These are phyloP conservation scores for Cyclocybe aegerita DNA, from an alignment of 768 basidiomycete genomes.

Conservation along the genomic window DNA sequence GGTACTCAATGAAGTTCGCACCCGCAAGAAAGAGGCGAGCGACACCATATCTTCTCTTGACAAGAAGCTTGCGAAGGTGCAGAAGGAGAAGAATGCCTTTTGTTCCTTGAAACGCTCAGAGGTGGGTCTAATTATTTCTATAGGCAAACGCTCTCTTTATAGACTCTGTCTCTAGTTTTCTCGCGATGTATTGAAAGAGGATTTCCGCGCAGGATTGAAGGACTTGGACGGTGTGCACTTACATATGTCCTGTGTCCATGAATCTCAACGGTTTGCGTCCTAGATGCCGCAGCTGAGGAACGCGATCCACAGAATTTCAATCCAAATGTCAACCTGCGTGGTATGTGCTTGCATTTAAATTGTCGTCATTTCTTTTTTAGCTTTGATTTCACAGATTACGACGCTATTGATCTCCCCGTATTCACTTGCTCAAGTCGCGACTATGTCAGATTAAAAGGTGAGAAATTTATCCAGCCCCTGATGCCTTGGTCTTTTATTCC, in stretches of 20 bases:
- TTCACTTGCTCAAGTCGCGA: conserved; percentile 63
- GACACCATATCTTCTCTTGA: conserved; percentile 34
- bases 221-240: conserved; percentile 50
- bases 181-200: conserved; percentile 54
- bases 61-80: conserved; percentile 42
- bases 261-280: background rate
- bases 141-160: background rate
- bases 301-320: conserved; percentile 58
- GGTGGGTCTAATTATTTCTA: conserved; percentile 26
- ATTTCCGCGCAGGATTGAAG: conserved; percentile 58
- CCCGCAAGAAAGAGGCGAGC: conserved; percentile 31
- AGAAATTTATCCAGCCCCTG: background rate
- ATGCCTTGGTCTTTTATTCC: background rate
- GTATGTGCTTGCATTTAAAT: conserved; percentile 26
- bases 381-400: conserved; percentile 44
- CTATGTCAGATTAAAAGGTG: conserved; percentile 56
- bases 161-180: conserved; percentile 41
- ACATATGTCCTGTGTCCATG: background rate
- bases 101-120: conserved; percentile 59
- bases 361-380: background rate
- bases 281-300: conserved; percentile 57
- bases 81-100: conserved; percentile 62
- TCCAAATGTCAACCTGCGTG: conserved; percentile 46
- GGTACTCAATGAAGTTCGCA: conserved; percentile 34
- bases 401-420: conserved; percentile 58